These are phyloP conservation scores for Cryphonectria nitschkei DNA, from an alignment of 2,329 filamentous ascomycete genomes.

Conservation along the genomic window DNA sequence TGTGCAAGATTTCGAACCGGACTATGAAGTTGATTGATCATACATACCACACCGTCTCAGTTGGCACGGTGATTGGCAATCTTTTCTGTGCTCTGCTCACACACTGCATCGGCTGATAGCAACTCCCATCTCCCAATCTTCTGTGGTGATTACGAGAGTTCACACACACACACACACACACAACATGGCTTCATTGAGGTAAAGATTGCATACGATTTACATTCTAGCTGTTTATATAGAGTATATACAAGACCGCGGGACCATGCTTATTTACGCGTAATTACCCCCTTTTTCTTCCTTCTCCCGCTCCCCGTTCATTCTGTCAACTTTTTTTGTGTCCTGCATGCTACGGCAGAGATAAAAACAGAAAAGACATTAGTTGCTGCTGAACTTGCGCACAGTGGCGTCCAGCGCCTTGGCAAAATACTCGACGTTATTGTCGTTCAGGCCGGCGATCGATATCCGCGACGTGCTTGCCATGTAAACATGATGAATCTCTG, in stretches of 20 bases:
- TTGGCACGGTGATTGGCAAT: too few relatives aligned
- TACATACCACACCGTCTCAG: too few relatives aligned
- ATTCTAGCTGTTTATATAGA: not conserved
- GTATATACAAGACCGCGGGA: not conserved
- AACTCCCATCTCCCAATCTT: too few relatives aligned
- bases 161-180: too few relatives aligned
- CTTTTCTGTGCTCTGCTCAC: too few relatives aligned
- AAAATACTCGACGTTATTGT: conserved; percentile 40
- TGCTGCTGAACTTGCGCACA: conserved; percentile 16
- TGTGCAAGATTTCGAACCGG: too few relatives aligned
- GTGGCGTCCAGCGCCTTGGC: conserved; percentile 33
- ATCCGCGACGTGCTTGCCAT: conserved; percentile 45
- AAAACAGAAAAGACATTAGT: not conserved
- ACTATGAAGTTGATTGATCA: too few relatives aligned
- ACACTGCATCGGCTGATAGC: too few relatives aligned
- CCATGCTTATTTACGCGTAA: not conserved
- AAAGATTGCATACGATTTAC: not conserved
- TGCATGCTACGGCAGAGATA: not conserved
- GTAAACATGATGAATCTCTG: conserved; percentile 43
- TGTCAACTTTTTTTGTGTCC: not conserved
- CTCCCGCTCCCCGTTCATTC: not conserved
- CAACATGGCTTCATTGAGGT: too few relatives aligned
- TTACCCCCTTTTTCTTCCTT: not conserved
- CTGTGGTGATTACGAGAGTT: too few relatives aligned
- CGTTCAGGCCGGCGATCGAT: conserved; percentile 45